Evolutionary conservation across 2,329 filamentous ascomycete species (phyloP), one percentile per base, ranked within the genome.

Genomic region (Exophiala xenobiotica): DNA sequence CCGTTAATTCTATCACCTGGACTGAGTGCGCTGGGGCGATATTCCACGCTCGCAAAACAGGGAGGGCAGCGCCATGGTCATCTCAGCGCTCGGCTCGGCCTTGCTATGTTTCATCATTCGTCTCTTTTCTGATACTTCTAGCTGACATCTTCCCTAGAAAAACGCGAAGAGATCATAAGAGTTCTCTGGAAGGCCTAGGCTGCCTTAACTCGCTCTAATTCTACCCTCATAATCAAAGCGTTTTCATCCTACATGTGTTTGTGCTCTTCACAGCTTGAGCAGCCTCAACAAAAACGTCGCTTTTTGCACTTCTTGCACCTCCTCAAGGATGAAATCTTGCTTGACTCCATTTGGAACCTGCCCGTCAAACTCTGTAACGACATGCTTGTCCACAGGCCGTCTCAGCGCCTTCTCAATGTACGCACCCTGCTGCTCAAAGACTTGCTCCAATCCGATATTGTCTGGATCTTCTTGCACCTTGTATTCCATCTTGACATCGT

Each of bases 401-500:
- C 90, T 79, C 60, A 95, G 70, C 18, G 84, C 85, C 74, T 90
- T 93, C 68, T 87, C 85, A 64, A 95, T 88, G 26, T 80, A 74
- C 38, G 76, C 69, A 18, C 79, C 72, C 65, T 95, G 88, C 29
- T 79, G 79, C 58, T 81, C 76, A 65, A 95, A 90, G 2, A 85
- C 84, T 48, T 79, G 76, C 51, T 79, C 81, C 19, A 96, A 70
- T 4, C 88, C 89, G 53, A 91, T 78, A 38, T 82, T 79, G 2
- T 93, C 87, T 0, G 88, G 87, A 65, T 96, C 90, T 6, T 82
- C 79, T 42, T 95, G 73, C 4, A 97, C 83, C 51, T 78, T 79
- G 73, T 96, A 97, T 69, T 95, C 88, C 88, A 99, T 96, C 73
- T 87, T 88, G 57, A 99, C 85, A 65, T 97, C 93, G 65, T 99